A percentile compares a stretch with the other conserved stretches of the same genome.
Evolutionary conservation across 2,329 filamentous ascomycete genomes (phyloP).

Genomic region (Capronia coronata): DNA sequence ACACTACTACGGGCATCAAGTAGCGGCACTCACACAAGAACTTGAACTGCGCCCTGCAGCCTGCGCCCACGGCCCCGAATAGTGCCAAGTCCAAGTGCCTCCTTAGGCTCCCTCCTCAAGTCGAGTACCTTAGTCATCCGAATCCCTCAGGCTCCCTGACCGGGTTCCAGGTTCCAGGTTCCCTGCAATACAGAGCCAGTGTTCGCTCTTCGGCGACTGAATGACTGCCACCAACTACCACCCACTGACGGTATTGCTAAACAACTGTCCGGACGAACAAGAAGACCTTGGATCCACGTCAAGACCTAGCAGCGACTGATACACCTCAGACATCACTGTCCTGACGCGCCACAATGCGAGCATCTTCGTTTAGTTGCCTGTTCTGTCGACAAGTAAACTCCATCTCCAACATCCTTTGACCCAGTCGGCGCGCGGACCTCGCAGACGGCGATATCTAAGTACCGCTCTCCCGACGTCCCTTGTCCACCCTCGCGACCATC

Average conservation of each 20-base stretch:
- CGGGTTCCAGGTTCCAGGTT: no score
- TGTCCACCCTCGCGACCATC: not conserved
- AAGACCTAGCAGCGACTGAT: not conserved
- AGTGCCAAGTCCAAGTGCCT: not conserved
- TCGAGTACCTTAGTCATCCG: not conserved
- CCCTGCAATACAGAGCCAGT: no score
- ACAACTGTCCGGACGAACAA: not conserved
- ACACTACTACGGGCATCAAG: no score
- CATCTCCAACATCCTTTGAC: not conserved
- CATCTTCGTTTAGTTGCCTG: no score
- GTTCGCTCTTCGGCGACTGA: no score
- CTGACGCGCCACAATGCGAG: conserved; percentile 5
- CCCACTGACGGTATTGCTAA: not conserved
- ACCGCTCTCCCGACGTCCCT: conserved; percentile 15
- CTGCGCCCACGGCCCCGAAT: not conserved
- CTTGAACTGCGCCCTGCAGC: no score
- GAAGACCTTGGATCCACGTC: not conserved
- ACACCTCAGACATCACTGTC: not conserved
- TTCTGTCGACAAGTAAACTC: conserved; percentile 1
- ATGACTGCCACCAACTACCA: not conserved
- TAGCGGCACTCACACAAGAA: no score
- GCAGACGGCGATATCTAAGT: conserved; percentile 16
- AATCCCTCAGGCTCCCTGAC: not conserved
- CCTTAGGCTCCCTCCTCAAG: not conserved
- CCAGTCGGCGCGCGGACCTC: conserved; percentile 13